These are phyloP conservation scores for Crinitomyces ghanaensis DNA, from an alignment of 805 yeast genomes.

Conservation along the genomic window DNA sequence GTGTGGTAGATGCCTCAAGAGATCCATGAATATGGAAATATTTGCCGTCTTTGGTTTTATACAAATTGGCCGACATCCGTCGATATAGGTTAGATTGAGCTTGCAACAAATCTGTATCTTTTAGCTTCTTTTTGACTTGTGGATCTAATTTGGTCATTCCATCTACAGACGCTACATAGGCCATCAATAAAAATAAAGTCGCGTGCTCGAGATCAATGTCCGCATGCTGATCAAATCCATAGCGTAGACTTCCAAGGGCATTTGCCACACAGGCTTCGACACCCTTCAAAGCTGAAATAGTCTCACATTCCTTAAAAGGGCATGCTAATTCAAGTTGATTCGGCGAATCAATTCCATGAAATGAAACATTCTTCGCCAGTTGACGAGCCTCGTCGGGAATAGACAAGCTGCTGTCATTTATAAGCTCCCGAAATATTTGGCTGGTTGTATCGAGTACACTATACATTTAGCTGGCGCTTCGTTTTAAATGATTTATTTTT, in stretches of 20 bases:
- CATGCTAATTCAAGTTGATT: conserved; percentile 19
- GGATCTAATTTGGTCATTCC: conserved; percentile 23
- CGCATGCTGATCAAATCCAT: conserved; percentile 10
- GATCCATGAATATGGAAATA: conserved; percentile 26
- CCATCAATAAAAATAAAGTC: conserved; percentile 25
- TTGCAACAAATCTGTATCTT: conserved; percentile 19
- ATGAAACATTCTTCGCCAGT: conserved; percentile 1
- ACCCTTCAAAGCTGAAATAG: conserved; percentile 22
- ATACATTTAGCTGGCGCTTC: no score
- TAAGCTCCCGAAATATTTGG: not conserved
- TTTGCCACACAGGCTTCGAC: conserved; percentile 18
- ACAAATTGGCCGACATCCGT: conserved; percentile 27
- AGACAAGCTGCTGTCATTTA: not conserved
- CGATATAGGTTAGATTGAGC: conserved; percentile 24
- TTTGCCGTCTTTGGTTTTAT: conserved; percentile 20
- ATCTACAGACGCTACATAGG: conserved; percentile 25
- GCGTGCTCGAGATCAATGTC: conserved; percentile 23
- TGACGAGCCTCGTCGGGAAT: conserved; percentile 2
- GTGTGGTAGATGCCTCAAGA: conserved; percentile 24
- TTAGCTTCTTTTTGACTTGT: conserved; percentile 11
- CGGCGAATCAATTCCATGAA: not conserved
- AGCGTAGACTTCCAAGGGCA: conserved; percentile 16
- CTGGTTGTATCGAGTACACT: not conserved
- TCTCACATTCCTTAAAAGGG: conserved; percentile 22
- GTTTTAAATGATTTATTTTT: no score